Evolutionary conservation across 2,329 filamentous ascomycete genomes (phyloP), one percentile per base, ranked within the genome.

Genomic region (Rhynchosporium graminicola): DNA sequence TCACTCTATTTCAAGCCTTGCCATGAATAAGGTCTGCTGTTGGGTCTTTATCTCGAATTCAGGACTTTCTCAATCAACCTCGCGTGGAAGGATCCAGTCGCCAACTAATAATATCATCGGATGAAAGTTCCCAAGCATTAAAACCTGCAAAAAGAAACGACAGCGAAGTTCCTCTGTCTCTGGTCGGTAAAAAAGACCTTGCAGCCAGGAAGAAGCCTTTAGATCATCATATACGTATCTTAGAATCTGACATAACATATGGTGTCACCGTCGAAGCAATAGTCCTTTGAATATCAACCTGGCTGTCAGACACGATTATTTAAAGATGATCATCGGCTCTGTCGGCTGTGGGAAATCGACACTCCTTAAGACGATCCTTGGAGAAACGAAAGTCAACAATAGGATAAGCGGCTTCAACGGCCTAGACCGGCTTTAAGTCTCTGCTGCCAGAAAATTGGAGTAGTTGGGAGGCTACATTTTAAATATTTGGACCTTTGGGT

Each of bases 291-390:
- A 47, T 47, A 47, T 47, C 45, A 47, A 47, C 4, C n/a, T 71
- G 26, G 38, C 42, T 1, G 45, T 71, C 50, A 33, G 10, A 26
- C 15, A 45, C 55, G 57, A 2, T 28, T n/a, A 15, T 36, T 33
- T 55, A 28, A 55, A 15, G 51, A 40, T 55, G 33, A 40, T 55
- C 36, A 40, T 40, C 10, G 73, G 73, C 8, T 71, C 73, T 5
- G 33, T 55, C 51, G 51, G 51, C 33, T 40, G 51, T 40, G 51
- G 51, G 51, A 55, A 55, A 40, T 55, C 51, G 29, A 55, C 51
- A 26, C 51, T 55, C 12, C 29, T 55, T 26, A 36, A 55, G 20
- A 40, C 33, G 20, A 28, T 55, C 20, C 33, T 55, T 28, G 51
- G 51, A 55, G 51, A 55, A 26, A 55, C 51, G 38, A 40, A 40